Evolutionary conservation across 2,329 filamentous ascomycete species (phyloP).

Genomic region (Aplosporella prunicola): DNA sequence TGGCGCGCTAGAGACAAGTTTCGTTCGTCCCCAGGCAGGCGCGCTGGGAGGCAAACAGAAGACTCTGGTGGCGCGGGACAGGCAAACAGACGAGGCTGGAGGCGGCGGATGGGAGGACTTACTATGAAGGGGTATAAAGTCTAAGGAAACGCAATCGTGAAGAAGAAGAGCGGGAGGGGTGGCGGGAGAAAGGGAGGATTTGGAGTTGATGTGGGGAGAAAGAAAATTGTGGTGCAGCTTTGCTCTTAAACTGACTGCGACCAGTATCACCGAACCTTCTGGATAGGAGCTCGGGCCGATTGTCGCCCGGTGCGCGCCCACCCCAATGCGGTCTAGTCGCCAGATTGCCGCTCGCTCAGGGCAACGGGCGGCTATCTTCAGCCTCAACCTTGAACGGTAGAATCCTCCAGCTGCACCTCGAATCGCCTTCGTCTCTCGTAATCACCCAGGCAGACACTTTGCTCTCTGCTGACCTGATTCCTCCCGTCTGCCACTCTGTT

Average conservation of each 20-base stretch:
- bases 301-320: not conserved
- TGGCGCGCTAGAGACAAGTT: too few relatives aligned
- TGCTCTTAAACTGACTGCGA: conserved; percentile 9
- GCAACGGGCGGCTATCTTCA: too few relatives aligned
- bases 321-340: conserved; percentile 4
- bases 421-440: too few relatives aligned
- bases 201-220: conserved; percentile 2
- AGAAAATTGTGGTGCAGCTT: conserved; percentile 7
- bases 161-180: conserved; percentile 5
- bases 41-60: too few relatives aligned
- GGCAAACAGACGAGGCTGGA: conserved; percentile 2
- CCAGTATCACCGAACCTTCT: conserved; percentile 12
- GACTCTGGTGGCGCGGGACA: not conserved
- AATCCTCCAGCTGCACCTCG: too few relatives aligned
- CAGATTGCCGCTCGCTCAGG: too few relatives aligned
- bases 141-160: conserved; percentile 7
- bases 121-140: conserved; percentile 11
- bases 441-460: too few relatives aligned
- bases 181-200: not conserved
- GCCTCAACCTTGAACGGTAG: too few relatives aligned
- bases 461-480: too few relatives aligned
- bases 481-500: too few relatives aligned
- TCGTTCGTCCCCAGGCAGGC: too few relatives aligned
- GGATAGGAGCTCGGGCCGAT: conserved; percentile 11
- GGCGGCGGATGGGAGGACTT: conserved; percentile 3